Conservation (phyloP, 805 yeast genomes). For the Pichia thaimueangensis region DNA sequence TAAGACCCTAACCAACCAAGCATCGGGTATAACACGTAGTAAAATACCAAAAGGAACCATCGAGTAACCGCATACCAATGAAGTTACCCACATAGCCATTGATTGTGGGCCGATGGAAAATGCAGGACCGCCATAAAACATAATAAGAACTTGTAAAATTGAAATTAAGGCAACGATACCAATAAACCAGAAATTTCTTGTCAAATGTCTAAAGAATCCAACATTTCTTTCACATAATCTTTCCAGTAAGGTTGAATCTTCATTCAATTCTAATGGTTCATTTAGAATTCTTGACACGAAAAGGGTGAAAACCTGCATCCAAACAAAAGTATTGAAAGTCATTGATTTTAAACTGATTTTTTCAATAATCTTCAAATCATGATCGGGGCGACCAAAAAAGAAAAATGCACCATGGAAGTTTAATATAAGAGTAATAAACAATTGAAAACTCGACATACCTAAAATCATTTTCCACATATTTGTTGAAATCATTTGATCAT, state of each 20-base stretch:
- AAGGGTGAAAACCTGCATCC: conserved; percentile 95
- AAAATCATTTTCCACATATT: conserved; percentile 99
- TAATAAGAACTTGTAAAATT: conserved; percentile 79
- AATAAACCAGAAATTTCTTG: conserved; percentile 77
- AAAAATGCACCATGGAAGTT: conserved; percentile 71
- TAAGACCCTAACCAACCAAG: conserved; percentile 57
- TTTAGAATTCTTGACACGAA: conserved; percentile 88
- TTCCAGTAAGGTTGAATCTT: conserved; percentile 47
- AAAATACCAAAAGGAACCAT: conserved; percentile 77
- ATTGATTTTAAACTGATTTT: conserved; percentile 64
- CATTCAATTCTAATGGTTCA: conserved; percentile 54
- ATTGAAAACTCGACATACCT: conserved; percentile 78
- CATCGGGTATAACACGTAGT: conserved; percentile 78
- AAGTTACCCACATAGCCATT: conserved; percentile 84
- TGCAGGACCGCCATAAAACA: conserved; percentile 97
- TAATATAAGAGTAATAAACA: conserved; percentile 68
- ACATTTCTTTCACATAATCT: conserved; percentile 59
- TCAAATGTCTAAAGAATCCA: conserved; percentile 77
- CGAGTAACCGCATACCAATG: conserved; percentile 70
- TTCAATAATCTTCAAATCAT: conserved; percentile 34
- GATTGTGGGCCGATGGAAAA: conserved; percentile 78
- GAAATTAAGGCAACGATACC: conserved; percentile 68
- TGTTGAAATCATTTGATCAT: conserved; percentile 69
- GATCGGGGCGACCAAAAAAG: conserved; percentile 36
- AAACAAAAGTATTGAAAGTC: conserved; percentile 93